These are phyloP conservation scores for Lactarius tabidus DNA, from an alignment of 768 basidiomycete species.

Conservation along the genomic window DNA sequence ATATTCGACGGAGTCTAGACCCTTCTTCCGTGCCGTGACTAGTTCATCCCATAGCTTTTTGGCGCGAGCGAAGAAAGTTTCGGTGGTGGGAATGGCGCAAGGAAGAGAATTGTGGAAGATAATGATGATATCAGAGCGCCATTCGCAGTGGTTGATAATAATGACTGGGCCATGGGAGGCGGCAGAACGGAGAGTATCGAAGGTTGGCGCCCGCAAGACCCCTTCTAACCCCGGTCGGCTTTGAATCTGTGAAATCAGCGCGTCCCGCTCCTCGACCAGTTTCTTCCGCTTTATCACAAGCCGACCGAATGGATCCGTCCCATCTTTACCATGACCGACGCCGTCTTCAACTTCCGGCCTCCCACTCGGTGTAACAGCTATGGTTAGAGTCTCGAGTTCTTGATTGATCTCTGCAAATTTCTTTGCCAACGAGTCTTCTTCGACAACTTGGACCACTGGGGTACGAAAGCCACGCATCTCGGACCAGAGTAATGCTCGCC, in stretches of 20 bases:
- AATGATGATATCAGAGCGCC: constrained; percentile 18
- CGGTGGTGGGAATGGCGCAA: not conserved
- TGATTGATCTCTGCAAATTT: not conserved
- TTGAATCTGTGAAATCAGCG: constrained; percentile 2
- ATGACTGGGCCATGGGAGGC: not conserved
- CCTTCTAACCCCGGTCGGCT: not conserved
- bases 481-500: not conserved
- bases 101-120: not conserved
- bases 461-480: not conserved
- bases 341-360: not conserved
- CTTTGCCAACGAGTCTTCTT: not conserved
- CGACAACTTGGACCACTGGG: not conserved
- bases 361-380: not conserved
- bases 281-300: constrained; percentile 2
- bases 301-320: constrained; percentile 1
- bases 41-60: not conserved
- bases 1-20: not conserved
- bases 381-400: constrained; percentile 1
- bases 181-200: not conserved
- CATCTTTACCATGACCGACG: not conserved
- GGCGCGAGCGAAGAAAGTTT: constrained; percentile 2
- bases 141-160: constrained; percentile 7
- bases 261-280: not conserved
- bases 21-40: not conserved
- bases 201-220: constrained; percentile 1